Conservation (phyloP, 2,329 filamentous ascomycete genomes). For the Phaeophleospora eucalypticola region DNA sequence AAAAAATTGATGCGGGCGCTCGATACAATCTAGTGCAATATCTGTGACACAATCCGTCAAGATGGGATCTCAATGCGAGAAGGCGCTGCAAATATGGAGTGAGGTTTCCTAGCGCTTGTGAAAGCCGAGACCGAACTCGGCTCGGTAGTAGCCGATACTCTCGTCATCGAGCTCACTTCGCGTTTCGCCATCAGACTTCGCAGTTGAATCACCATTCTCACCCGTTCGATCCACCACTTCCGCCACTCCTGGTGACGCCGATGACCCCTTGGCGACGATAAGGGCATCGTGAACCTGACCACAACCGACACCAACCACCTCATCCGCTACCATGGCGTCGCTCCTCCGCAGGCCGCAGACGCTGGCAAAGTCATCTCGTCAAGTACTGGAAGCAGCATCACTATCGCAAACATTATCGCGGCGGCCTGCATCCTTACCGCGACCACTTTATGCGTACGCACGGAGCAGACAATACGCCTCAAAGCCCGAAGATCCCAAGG, state of each 20-base stretch:
- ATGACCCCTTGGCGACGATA: neutral
- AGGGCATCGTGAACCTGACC: neutral
- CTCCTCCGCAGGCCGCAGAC: slow-evolving; percentile 34
- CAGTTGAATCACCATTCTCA: neutral
- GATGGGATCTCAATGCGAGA: too few relatives aligned
- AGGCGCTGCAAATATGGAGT: too few relatives aligned
- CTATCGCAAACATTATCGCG: slow-evolving; percentile 33
- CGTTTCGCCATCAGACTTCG: neutral
- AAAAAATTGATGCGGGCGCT: too few relatives aligned
- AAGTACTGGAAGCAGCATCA: slow-evolving; percentile 31
- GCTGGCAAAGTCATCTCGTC: slow-evolving; percentile 32
- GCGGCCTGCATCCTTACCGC: slow-evolving; percentile 38
- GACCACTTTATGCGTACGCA: slow-evolving; percentile 43
- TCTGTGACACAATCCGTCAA: too few relatives aligned
- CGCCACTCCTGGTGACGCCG: neutral
- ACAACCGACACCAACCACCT: neutral
- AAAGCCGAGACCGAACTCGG: too few relatives aligned
- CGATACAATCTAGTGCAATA: too few relatives aligned
- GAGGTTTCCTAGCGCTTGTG: too few relatives aligned
- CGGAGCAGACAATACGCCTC: slow-evolving; percentile 43
- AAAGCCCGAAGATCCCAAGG: slow-evolving; percentile 43
- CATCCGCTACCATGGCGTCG: slow-evolving; percentile 28
- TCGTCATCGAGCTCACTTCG: neutral
- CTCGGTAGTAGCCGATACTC: neutral
- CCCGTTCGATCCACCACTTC: neutral